Percentiles rank a stretch among this genome's conserved stretches.
Conservation (phyloP, 164 flowering plant genomes). For the Kalanchoe fedtschenkoi region DNA sequence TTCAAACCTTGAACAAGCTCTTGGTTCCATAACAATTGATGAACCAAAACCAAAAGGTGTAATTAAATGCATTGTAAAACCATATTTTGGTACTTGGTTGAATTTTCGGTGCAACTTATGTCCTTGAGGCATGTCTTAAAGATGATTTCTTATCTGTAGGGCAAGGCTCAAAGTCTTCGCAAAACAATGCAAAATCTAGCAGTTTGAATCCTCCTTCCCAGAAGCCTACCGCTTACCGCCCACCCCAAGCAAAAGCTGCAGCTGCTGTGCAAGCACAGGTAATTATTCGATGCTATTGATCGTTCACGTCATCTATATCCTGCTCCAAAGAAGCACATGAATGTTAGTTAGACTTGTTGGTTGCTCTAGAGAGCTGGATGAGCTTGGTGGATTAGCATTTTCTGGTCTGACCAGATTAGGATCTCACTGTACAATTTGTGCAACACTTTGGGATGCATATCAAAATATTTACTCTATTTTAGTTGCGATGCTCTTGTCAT, state of each 20-base stretch:
- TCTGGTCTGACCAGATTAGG: too few species aligned
- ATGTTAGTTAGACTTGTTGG: neutral
- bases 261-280: conserved; percentile 80
- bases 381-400: too few species aligned
- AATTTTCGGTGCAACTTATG: neutral
- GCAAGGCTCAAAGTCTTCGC: conserved; percentile 45
- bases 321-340: neutral
- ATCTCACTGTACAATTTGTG: too few species aligned
- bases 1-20: conserved; percentile 34
- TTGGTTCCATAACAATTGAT: conserved; percentile 30
- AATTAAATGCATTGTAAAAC: neutral
- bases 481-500: too few species aligned
- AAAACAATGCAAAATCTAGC: conserved; percentile 27
- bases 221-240: conserved; percentile 92
- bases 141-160: conserved; percentile 22
- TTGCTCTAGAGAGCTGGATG: too few species aligned
- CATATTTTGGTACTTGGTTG: neutral
- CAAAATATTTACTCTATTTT: too few species aligned
- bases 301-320: neutral
- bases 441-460: too few species aligned
- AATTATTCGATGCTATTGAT: conserved; percentile 5
- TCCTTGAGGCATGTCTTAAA: neutral
- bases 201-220: conserved; percentile 33
- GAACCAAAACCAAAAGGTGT: conserved; percentile 41
- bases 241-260: conserved; percentile 82